Evolutionary conservation across 805 yeast genomes (phyloP).

Genomic region (Teunomyces stri): DNA sequence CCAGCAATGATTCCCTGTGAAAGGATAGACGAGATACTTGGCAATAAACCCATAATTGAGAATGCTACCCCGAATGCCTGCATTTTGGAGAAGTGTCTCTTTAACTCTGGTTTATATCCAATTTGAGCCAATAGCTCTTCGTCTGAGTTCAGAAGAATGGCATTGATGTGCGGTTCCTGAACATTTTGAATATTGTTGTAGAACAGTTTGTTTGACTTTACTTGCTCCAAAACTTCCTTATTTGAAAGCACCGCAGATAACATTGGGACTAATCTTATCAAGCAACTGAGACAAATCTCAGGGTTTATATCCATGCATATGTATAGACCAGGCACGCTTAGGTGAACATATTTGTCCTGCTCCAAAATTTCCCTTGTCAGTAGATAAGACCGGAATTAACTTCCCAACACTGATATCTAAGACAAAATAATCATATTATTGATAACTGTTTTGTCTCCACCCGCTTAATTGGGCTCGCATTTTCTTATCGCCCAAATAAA

Average conservation of each 20-base stretch:
- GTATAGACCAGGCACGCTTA: not conserved
- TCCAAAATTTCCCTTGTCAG: not conserved
- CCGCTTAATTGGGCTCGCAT: not conserved
- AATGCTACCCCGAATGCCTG: slow-evolving; percentile 73
- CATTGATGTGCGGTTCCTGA: slow-evolving; percentile 23
- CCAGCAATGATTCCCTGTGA: slow-evolving; percentile 59
- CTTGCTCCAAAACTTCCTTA: slow-evolving; percentile 26
- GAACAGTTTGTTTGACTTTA: slow-evolving; percentile 20
- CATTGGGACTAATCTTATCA: not conserved
- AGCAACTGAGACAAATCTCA: no score
- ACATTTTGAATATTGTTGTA: slow-evolving; percentile 30
- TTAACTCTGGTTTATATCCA: slow-evolving; percentile 69
- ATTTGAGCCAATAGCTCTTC: slow-evolving; percentile 48
- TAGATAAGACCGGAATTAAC: no score
- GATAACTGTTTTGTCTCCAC: not conserved
- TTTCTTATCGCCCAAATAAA: not conserved
- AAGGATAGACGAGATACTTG: slow-evolving; percentile 58
- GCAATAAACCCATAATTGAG: slow-evolving; percentile 69
- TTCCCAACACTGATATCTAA: not conserved
- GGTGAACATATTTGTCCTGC: no score
- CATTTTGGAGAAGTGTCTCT: slow-evolving; percentile 56
- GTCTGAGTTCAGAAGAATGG: slow-evolving; percentile 14
- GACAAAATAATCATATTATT: not conserved
- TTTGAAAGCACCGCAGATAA: slow-evolving; percentile 7
- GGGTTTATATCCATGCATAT: not conserved